phyloP scores from a whole-genome alignment of 1,284 basidiomycete genomes.

The Gomphus bonarii region DNA sequence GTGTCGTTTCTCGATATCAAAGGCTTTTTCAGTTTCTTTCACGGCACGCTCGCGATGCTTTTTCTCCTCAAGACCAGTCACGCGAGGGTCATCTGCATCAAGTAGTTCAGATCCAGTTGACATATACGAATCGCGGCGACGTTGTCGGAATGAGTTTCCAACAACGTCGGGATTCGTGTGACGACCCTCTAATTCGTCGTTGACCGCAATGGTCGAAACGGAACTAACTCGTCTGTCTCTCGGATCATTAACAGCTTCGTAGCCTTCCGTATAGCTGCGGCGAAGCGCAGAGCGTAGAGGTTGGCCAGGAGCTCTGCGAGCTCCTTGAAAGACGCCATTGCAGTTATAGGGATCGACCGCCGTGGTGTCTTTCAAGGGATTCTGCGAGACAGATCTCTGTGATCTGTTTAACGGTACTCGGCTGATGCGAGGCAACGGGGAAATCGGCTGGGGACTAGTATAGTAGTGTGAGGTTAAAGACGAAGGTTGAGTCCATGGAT shows the following conservation, averaged over 20 bases:
- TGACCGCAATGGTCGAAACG: not conserved
- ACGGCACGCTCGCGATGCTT: not conserved
- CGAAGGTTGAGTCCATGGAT: too few relatives aligned
- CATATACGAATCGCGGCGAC: not conserved
- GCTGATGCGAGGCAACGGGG: not conserved
- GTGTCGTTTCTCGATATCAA: not conserved
- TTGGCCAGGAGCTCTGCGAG: not conserved
- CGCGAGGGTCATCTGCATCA: conserved; percentile 15
- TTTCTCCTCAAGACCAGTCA: conserved; percentile 12
- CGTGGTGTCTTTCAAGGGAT: not conserved
- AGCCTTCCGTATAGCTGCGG: not conserved
- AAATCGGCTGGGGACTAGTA: too few relatives aligned
- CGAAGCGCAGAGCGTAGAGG: conserved; percentile 1
- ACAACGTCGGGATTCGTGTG: not conserved
- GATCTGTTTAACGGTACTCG: not conserved
- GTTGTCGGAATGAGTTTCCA: not conserved
- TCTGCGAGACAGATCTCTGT: not conserved
- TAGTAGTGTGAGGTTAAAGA: too few relatives aligned
- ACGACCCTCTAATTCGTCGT: not conserved
- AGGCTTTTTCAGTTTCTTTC: not conserved
- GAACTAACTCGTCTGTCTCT: not conserved
- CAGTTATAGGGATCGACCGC: not conserved
- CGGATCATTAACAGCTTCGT: not conserved
- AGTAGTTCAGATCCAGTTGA: conserved; percentile 1
- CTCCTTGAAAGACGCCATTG: not conserved